Conservation (phyloP, 2,329 filamentous ascomycete genomes). For the Gaeumannomyces sp. region DNA sequence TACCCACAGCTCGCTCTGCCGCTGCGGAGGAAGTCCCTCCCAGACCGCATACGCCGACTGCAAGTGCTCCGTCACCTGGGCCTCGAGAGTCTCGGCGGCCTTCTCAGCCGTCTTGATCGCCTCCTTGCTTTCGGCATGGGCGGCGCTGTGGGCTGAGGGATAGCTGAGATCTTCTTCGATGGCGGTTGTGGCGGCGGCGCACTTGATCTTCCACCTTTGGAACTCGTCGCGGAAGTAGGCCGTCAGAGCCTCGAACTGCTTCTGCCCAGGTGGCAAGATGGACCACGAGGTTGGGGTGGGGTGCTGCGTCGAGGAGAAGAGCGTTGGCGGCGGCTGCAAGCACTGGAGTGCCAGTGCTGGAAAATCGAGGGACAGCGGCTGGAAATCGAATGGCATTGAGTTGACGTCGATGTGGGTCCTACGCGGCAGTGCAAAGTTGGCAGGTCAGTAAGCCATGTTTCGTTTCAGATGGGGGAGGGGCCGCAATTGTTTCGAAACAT, state of each 20-base stretch:
- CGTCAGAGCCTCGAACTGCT: constrained; percentile 67
- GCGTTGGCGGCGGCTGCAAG: constrained; percentile 70
- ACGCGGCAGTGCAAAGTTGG: constrained; percentile 3
- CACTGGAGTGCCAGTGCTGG: constrained; percentile 78
- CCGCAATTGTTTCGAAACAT: background rate
- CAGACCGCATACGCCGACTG: constrained; percentile 73
- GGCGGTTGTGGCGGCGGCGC: constrained; percentile 42
- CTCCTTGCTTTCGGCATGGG: constrained; percentile 38
- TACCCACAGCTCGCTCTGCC: constrained; percentile 54
- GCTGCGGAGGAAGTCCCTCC: constrained; percentile 54
- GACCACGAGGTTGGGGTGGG: constrained; percentile 76
- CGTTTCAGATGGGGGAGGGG: background rate
- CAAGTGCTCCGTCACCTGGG: constrained; percentile 67
- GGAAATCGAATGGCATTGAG: constrained; percentile 67
- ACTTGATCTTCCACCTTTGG: constrained; percentile 53
- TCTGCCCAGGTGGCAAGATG: constrained; percentile 64
- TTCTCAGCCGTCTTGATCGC: constrained; percentile 42
- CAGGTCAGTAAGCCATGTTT: background rate
- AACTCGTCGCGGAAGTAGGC: constrained; percentile 63
- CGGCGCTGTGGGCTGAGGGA: constrained; percentile 33
- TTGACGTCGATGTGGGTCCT: constrained; percentile 51
- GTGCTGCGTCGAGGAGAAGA: constrained; percentile 77
- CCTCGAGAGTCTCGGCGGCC: constrained; percentile 55
- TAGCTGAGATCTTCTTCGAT: constrained; percentile 46
- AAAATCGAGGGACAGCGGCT: constrained; percentile 79